Evolutionary conservation across 495 filamentous ascomycete genomes (phyloP).

Genomic region (Aeminium ludgeri): DNA sequence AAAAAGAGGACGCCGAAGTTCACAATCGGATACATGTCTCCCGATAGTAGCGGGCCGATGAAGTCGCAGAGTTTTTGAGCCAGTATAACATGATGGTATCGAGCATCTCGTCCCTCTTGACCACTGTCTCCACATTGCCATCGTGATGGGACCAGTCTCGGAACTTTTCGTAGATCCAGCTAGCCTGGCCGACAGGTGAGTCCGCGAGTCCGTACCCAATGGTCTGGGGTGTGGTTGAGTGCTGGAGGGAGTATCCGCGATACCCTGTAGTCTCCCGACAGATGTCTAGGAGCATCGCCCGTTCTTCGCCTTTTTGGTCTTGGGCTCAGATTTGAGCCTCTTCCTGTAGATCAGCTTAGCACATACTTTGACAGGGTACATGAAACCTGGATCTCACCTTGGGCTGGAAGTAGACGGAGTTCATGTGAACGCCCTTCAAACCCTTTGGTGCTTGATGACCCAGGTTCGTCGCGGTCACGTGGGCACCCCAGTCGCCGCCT

Average conservation of each 20-base stretch:
- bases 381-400: neutral
- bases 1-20: no score
- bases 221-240: conserved; percentile 48
- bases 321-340: neutral
- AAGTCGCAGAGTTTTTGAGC: conserved; percentile 1
- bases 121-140: conserved; percentile 2
- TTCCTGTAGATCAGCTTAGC: neutral
- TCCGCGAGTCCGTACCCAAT: conserved; percentile 39
- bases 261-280: neutral
- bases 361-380: neutral
- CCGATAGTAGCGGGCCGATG: conserved; percentile 6
- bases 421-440: conserved; percentile 1
- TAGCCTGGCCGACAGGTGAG: conserved; percentile 40
- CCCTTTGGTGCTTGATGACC: conserved; percentile 1
- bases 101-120: conserved; percentile 8
- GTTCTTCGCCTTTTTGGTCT: neutral
- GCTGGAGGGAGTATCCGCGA: conserved; percentile 36
- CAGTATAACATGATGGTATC: conserved; percentile 9
- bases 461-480: neutral
- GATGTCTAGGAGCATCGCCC: no score
- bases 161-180: conserved; percentile 54
- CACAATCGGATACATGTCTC: no score
- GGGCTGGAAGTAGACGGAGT: conserved; percentile 1
- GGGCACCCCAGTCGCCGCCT: conserved; percentile 3
- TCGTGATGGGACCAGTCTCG: conserved; percentile 35